Percentiles rank a stretch among this genome's conserved stretches.
phyloP scores from a whole-genome alignment of 345 rosid species.

The Garcia nutans region DNA sequence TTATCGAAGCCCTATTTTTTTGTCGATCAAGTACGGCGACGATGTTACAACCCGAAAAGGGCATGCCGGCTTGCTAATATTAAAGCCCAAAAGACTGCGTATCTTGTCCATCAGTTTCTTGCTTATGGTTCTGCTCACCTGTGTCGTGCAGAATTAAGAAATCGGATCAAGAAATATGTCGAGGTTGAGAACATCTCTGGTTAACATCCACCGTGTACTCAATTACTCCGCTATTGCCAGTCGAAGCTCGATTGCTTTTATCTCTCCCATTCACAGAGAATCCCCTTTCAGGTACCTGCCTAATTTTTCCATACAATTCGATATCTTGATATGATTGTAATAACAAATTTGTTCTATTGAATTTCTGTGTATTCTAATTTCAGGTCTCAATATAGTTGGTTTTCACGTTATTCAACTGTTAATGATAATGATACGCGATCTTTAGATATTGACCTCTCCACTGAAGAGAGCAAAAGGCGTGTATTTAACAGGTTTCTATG shows the following conservation, averaged over 20 bases:
- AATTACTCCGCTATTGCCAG: slow-evolving; percentile 27
- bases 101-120: not conserved
- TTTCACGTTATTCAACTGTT: slow-evolving; percentile 44
- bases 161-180: slow-evolving; percentile 18
- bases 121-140: not conserved
- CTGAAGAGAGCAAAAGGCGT: slow-evolving; percentile 69
- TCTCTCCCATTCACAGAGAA: slow-evolving; percentile 12
- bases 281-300: slow-evolving; percentile 28
- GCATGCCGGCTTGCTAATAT: not conserved
- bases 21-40: slow-evolving; percentile 7
- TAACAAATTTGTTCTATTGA: not conserved
- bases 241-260: slow-evolving; percentile 18
- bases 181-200: slow-evolving; percentile 44
- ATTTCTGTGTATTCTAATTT: not conserved
- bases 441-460: slow-evolving; percentile 57
- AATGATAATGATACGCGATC: slow-evolving; percentile 28
- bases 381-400: slow-evolving; percentile 47
- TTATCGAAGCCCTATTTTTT: too few species aligned
- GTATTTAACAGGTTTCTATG: slow-evolving; percentile 59
- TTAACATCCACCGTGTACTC: slow-evolving; percentile 44
- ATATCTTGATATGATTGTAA: not conserved
- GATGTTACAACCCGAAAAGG: not conserved
- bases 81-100: not conserved
- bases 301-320: not conserved
- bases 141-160: not conserved